phyloP scores from a whole-genome alignment of 495 filamentous ascomycete genomes.

The Penicillium herquei region DNA sequence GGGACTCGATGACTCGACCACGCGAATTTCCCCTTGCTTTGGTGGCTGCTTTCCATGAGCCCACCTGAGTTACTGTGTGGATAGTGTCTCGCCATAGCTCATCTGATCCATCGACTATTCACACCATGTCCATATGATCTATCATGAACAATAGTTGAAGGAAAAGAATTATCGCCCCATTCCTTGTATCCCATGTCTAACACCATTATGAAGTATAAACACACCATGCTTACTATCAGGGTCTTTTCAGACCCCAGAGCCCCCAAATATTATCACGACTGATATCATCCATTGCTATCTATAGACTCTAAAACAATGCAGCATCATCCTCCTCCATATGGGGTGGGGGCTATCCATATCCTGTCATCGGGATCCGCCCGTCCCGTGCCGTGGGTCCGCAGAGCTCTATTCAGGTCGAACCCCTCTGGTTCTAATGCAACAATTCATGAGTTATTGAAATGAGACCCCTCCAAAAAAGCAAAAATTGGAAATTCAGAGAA shows the following conservation, averaged over 20 bases:
- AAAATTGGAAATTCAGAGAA: neutral
- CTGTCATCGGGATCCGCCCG: slow-evolving; percentile 15
- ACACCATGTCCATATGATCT: neutral
- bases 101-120: slow-evolving; percentile 20
- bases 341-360: neutral
- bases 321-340: neutral
- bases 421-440: slow-evolving; percentile 10
- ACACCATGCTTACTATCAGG: too few relatives aligned
- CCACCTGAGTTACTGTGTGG: slow-evolving; percentile 4
- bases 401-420: neutral
- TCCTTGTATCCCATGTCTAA: too few relatives aligned
- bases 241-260: neutral
- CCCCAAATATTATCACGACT: neutral
- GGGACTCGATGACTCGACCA: neutral
- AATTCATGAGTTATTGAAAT: slow-evolving; percentile 7
- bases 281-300: neutral
- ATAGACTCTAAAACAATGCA: neutral
- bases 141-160: neutral
- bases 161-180: too few relatives aligned
- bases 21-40: slow-evolving; percentile 3
- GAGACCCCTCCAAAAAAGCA: too few relatives aligned
- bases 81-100: slow-evolving; percentile 2
- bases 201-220: too few relatives aligned
- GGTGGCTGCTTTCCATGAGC: slow-evolving; percentile 1
- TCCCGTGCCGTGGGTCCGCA: slow-evolving; percentile 18